Percentiles rank a stretch among this genome's conserved stretches.
phyloP scores from a whole-genome alignment of 805 yeast genomes.

The Kodamaea neixiangensis region DNA sequence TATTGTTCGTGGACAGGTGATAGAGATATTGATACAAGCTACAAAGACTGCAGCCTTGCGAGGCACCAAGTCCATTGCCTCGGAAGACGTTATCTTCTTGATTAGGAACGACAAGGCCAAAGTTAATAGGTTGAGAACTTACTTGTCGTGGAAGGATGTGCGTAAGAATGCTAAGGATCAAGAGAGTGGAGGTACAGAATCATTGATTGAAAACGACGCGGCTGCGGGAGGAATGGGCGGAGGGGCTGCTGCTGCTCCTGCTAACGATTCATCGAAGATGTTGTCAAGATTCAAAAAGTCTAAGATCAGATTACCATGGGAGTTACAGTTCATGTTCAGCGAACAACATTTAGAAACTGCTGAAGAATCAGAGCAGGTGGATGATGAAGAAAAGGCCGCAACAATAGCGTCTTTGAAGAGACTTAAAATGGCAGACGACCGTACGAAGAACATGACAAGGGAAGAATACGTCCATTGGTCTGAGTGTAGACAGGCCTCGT shows the following conservation, averaged over 20 bases:
- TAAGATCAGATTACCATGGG: constrained; percentile 91
- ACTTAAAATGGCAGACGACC: constrained; percentile 88
- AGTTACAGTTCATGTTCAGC: constrained; percentile 86
- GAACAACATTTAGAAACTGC: constrained; percentile 82
- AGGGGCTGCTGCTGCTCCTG: constrained; percentile 36
- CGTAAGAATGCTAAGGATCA: constrained; percentile 73
- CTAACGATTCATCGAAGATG: constrained; percentile 43
- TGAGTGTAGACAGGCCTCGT: constrained; percentile 96
- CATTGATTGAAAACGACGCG: constrained; percentile 52
- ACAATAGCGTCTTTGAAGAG: constrained; percentile 85
- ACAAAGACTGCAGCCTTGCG: constrained; percentile 74
- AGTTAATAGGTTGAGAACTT: constrained; percentile 86
- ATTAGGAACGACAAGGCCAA: constrained; percentile 94
- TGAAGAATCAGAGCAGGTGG: constrained; percentile 60
- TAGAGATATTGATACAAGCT: constrained; percentile 77
- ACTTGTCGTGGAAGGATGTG: constrained; percentile 95
- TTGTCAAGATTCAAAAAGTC: constrained; percentile 63
- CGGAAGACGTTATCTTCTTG: constrained; percentile 91
- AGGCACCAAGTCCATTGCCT: constrained; percentile 80
- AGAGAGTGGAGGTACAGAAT: constrained; percentile 53
- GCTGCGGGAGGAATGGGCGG: constrained; percentile 43
- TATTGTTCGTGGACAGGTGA: constrained; percentile 91
- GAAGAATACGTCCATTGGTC: constrained; percentile 99
- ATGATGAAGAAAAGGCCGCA: constrained; percentile 90
- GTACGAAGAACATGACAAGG: constrained; percentile 90